Percentiles rank a stretch among this genome's conserved stretches.
Evolutionary conservation across 768 basidiomycete genomes (phyloP).

Genomic region (Leccinum subtestaceum): DNA sequence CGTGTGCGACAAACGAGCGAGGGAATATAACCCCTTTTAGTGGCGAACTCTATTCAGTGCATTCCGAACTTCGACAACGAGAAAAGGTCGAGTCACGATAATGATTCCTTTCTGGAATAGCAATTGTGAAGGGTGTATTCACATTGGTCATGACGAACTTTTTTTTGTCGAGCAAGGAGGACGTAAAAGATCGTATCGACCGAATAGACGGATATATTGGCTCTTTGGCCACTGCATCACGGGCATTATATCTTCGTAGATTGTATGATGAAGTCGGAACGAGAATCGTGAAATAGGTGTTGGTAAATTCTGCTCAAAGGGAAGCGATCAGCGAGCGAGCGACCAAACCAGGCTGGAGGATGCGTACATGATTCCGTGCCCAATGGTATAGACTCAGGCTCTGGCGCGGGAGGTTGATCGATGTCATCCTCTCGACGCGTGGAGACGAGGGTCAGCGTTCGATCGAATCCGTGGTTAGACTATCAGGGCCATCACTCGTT

Average conservation of each 20-base stretch:
- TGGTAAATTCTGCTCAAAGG: constrained; percentile 18
- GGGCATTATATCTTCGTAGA: constrained; percentile 15
- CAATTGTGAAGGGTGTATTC: constrained; percentile 5
- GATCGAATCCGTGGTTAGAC: constrained; percentile 77
- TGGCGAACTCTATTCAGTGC: neutral
- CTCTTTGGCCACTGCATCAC: constrained; percentile 5
- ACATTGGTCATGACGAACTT: constrained; percentile 3
- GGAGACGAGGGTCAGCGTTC: constrained; percentile 55
- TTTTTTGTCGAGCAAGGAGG: constrained; percentile 5
- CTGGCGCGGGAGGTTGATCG: constrained; percentile 14
- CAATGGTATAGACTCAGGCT: constrained; percentile 12
- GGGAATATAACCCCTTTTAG: constrained; percentile 5
- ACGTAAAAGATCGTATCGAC: constrained; percentile 8
- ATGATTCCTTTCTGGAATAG: neutral
- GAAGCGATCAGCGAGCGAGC: neutral
- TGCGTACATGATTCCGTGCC: constrained; percentile 19
- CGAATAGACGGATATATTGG: constrained; percentile 7
- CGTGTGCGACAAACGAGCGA: neutral
- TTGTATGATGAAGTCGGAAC: constrained; percentile 8
- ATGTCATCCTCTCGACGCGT: constrained; percentile 53
- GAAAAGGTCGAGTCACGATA: neutral
- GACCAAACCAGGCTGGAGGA: neutral
- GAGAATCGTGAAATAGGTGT: constrained; percentile 2
- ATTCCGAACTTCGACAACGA: neutral
- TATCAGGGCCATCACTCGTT: constrained; percentile 29